Evolutionary conservation across 2,329 filamentous ascomycete species (phyloP).

Genomic region (Fonsecaea multimorphosa): DNA sequence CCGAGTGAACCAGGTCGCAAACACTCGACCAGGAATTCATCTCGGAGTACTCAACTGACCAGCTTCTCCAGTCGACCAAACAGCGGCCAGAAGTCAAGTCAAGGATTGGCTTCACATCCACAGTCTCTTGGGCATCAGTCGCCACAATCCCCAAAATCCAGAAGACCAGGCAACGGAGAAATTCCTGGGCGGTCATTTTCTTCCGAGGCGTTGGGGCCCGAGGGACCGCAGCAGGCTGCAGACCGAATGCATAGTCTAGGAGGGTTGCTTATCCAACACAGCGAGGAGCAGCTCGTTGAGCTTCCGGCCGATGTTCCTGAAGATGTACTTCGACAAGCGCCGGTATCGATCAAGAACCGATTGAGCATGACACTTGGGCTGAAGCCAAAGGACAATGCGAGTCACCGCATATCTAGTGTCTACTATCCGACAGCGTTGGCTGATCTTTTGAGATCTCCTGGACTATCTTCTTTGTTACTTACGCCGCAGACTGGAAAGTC

Average conservation of each 20-base stretch:
- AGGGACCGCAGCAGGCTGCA: conserved; percentile 5
- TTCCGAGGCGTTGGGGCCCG: conserved; percentile 5
- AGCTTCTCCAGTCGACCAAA: conserved; percentile 27
- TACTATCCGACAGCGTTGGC: conserved; percentile 35
- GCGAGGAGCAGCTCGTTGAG: conserved; percentile 31
- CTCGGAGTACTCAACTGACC: conserved; percentile 29
- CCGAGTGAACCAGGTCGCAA: conserved; percentile 29
- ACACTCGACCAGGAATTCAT: conserved; percentile 28
- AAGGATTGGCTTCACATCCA: conserved; percentile 24
- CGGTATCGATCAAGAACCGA: conserved; percentile 38
- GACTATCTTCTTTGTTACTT: conserved; percentile 25
- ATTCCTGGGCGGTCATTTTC: conserved; percentile 10
- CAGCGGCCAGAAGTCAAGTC: conserved; percentile 29
- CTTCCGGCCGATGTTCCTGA: conserved; percentile 39
- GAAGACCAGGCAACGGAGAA: conserved; percentile 6
- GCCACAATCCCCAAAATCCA: conserved; percentile 21
- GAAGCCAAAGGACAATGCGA: conserved; percentile 26
- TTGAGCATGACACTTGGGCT: conserved; percentile 36
- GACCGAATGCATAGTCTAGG: conserved; percentile 13
- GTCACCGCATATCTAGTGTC: conserved; percentile 36
- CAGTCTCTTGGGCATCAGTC: conserved; percentile 17
- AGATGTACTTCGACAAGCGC: conserved; percentile 34
- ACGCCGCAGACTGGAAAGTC: conserved; percentile 20
- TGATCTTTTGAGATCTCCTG: conserved; percentile 32
- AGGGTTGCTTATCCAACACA: conserved; percentile 21